Evolutionary conservation across 495 filamentous ascomycete species (phyloP).

Genomic region (Parmelia sp.): DNA sequence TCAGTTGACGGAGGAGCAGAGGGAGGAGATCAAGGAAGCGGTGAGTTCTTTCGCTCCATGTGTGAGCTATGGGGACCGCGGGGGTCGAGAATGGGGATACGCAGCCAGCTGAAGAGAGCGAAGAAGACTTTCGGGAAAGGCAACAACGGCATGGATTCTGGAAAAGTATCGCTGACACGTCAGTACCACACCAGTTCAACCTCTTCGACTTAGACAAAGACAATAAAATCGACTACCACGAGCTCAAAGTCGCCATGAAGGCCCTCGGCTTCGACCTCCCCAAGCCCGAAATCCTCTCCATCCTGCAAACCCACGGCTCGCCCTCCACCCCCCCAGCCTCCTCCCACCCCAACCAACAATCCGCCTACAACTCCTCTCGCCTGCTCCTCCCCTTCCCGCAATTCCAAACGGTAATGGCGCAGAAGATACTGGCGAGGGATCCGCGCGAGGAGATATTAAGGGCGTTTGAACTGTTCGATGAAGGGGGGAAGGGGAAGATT

Average conservation of each 20-base stretch:
- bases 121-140: not conserved
- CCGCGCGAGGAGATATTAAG: conserved; percentile 86
- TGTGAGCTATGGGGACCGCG: not conserved
- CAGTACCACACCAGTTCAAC: conserved; percentile 55
- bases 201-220: conserved; percentile 98
- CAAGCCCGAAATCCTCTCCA: conserved; percentile 70
- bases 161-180: not conserved
- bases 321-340: conserved; percentile 34
- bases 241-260: conserved; percentile 95
- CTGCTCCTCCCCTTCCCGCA: conserved; percentile 64
- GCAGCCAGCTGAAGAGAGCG: not conserved
- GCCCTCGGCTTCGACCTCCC: conserved; percentile 88
- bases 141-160: too few species aligned
- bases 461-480: conserved; percentile 86
- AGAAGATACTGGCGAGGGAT: conserved; percentile 72
- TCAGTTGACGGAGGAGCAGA: conserved; percentile 69
- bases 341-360: not conserved
- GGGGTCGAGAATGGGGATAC: not conserved
- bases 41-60: conserved; percentile 42
- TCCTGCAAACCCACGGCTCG: conserved; percentile 68
- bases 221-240: conserved; percentile 89
- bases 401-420: conserved; percentile 73
- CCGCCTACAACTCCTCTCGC: conserved; percentile 36
- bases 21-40: conserved; percentile 84
- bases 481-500: conserved; percentile 74